A percentile compares a stretch with the other conserved stretches of the same genome.
phyloP scores from a whole-genome alignment of 164 flowering plant genomes.

The Santalum album region DNA sequence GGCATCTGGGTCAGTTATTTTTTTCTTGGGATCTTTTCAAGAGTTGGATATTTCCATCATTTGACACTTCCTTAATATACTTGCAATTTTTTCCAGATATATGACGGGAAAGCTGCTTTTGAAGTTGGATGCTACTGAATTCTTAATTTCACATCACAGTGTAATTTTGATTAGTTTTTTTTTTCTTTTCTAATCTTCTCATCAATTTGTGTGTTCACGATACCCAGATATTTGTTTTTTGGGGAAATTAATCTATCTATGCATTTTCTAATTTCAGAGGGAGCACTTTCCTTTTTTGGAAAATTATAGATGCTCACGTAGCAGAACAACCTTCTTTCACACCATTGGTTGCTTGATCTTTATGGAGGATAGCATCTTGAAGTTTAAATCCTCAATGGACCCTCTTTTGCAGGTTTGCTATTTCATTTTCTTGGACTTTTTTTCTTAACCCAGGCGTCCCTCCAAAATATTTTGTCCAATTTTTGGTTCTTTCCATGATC shows the following conservation, averaged over 20 bases:
- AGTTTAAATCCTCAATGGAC: slow-evolving; percentile 92
- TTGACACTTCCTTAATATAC: background rate
- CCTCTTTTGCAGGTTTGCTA: slow-evolving; percentile 63
- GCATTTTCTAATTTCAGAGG: slow-evolving; percentile 40
- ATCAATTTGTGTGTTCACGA: background rate
- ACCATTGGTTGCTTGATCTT: slow-evolving; percentile 93
- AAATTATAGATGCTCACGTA: slow-evolving; percentile 79
- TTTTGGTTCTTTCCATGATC: too few relatives aligned
- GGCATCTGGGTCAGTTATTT: slow-evolving; percentile 81
- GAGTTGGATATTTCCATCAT: background rate
- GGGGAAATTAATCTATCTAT: background rate
- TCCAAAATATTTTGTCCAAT: too few relatives aligned
- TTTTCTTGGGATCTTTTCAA: background rate
- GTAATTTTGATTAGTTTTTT: slow-evolving; percentile 32
- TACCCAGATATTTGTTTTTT: background rate
- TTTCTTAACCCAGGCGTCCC: too few relatives aligned
- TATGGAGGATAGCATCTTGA: slow-evolving; percentile 85
- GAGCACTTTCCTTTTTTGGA: slow-evolving; percentile 92
- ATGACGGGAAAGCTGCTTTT: slow-evolving; percentile 96
- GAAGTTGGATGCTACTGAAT: slow-evolving; percentile 86
- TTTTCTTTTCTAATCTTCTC: slow-evolving; percentile 1
- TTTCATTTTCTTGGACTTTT: background rate
- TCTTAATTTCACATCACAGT: slow-evolving; percentile 75
- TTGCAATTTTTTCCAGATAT: slow-evolving; percentile 38
- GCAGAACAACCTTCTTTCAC: slow-evolving; percentile 90